Evolutionary conservation across 768 basidiomycete genomes (phyloP).

Genomic region (Chalciporus pseudorubinellus): DNA sequence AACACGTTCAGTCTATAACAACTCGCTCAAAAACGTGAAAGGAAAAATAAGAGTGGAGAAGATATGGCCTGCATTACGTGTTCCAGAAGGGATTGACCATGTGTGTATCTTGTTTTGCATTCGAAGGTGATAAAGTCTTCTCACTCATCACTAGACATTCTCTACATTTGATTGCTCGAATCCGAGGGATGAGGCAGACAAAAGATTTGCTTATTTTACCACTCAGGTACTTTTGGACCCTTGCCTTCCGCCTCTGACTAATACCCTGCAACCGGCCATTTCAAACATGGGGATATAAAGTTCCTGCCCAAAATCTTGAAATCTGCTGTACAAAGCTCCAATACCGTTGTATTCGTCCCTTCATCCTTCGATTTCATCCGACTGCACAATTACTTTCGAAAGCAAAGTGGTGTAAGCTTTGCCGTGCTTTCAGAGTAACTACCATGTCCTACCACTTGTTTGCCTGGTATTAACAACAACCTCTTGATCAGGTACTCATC

Average conservation of each 20-base stretch:
- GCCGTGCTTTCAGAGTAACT: constrained; percentile 86
- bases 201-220: constrained; percentile 84
- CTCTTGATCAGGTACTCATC: constrained; percentile 69
- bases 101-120: constrained; percentile 36
- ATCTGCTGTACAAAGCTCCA: constrained; percentile 90
- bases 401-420: constrained; percentile 66
- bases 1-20: constrained; percentile 74
- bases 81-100: constrained; percentile 83
- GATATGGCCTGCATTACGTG: constrained; percentile 67
- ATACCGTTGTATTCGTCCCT: constrained; percentile 86
- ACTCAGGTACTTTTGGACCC: constrained; percentile 56
- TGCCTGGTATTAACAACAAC: neutral
- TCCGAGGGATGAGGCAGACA: constrained; percentile 79
- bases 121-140: neutral
- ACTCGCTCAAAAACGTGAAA: constrained; percentile 73
- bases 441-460: neutral
- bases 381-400: constrained; percentile 82
- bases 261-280: neutral
- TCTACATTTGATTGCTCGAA: constrained; percentile 68
- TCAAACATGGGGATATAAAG: constrained; percentile 36
- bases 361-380: constrained; percentile 97
- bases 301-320: constrained; percentile 79
- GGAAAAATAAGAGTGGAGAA: constrained; percentile 77
- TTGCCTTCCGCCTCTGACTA: neutral
- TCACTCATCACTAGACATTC: constrained; percentile 53